These are phyloP conservation scores for Apiospora phragmitis DNA, from an alignment of 2,329 filamentous ascomycete genomes.

Conservation along the genomic window DNA sequence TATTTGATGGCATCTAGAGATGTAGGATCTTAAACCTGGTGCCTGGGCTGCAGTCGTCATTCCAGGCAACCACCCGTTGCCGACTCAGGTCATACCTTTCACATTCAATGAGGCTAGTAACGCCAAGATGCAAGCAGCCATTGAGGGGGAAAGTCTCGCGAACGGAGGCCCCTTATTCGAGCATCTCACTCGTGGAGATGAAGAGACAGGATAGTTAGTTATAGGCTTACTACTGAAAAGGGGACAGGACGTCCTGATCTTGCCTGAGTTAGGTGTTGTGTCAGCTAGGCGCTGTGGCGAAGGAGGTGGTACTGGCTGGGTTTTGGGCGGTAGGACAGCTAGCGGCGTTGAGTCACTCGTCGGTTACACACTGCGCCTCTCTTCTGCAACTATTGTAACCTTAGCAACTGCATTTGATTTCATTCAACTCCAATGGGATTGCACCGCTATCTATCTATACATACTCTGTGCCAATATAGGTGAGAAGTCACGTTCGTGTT, in stretches of 20 bases:
- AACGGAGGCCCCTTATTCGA: not conserved
- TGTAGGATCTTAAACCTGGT: not conserved
- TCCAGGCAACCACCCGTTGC: not conserved
- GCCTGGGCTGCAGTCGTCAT: not conserved
- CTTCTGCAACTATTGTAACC: not conserved
- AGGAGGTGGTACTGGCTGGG: not conserved
- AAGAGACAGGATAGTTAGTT: not conserved
- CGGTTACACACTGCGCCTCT: not conserved
- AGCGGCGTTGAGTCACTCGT: not conserved
- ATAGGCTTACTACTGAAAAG: no score
- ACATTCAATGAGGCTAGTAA: not conserved
- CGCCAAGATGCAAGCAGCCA: not conserved
- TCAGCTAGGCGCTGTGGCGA: no score
- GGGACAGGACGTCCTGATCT: no score
- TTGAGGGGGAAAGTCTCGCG: not conserved
- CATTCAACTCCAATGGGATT: not conserved
- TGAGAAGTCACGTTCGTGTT: not conserved
- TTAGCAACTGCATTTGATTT: not conserved
- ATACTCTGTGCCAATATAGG: not conserved
- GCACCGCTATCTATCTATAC: not conserved
- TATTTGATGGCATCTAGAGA: not conserved
- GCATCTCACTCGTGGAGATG: not conserved
- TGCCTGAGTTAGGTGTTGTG: not conserved
- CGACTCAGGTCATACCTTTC: not conserved
- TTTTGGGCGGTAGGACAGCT: not conserved